Evolutionary conservation across 371 early-diverging fungal genomes (phyloP), one percentile per base, ranked within the genome.

Genomic region (Mucor saturninus): DNA sequence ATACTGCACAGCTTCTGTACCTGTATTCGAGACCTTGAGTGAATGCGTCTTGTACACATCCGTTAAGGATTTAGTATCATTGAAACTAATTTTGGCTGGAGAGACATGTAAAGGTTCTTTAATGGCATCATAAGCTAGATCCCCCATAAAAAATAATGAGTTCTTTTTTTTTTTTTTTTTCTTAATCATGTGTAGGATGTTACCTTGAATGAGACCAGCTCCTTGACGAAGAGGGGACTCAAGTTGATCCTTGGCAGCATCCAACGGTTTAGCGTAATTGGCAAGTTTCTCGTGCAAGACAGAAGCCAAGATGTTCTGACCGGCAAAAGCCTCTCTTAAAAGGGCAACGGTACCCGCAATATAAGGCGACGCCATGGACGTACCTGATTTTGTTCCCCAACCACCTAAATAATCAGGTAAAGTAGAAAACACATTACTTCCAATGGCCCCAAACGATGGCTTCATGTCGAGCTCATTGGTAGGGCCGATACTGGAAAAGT

Each of bases 311-410:
- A 72, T 10, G 13, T 46, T 46, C 15, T 57, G 40, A 35, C 35
- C 57, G 2, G 45, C 38, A 37, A 50, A 50, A 0, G 59, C 59
- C 10, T 59, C 50, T 50, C 51, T 50, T n/a, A 59, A 75, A 59
- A 91, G 65, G 28, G 91, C 90, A 39, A 81, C 75, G n/a, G 81
- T 65, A n/a, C 91, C 91, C 21, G 90, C 73, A 29, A 86, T 66
- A 62, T 88, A 91, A 11, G 91, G 92, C n/a, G 90, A 74, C 8
- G 91, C 88, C 81, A 77, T 80, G 5, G 80, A 81, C 6, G 83
- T 84, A 40, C 91, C 91, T 5, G 86, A 84, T 21, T 77, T 40
- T 10, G 83, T 77, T 2, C 80, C 83, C 51, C 87, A 91, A 0
- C 69, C 60, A 35, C 71, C 71, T 38, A 67, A 54, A 9, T 54